A percentile compares a stretch with the other conserved stretches of the same genome.
phyloP scores from a whole-genome alignment of 225 moss, liverwort and hornwort genomes.

The Asterella californica region DNA sequence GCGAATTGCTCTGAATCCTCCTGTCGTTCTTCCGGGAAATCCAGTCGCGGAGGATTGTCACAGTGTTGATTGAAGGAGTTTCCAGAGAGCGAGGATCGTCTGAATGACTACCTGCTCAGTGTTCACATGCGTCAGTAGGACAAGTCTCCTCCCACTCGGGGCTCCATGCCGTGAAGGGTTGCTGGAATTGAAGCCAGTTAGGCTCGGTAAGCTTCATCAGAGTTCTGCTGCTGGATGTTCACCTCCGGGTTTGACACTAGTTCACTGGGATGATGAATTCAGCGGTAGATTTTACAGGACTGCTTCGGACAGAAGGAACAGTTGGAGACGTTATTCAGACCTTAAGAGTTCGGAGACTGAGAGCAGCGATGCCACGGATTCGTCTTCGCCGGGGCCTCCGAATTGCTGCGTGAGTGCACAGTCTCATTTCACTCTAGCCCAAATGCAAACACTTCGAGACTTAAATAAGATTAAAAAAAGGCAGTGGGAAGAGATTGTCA shows the following conservation, averaged over 20 bases:
- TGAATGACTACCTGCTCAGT: constrained; percentile 6
- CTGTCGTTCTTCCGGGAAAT: neutral
- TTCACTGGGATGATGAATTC: constrained; percentile 1
- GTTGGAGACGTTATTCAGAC: constrained; percentile 32
- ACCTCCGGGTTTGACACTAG: neutral
- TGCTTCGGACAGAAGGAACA: neutral
- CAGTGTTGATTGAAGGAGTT: too few species aligned
- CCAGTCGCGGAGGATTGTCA: too few species aligned
- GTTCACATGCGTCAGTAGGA: neutral
- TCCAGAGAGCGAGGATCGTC: neutral
- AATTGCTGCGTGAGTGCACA: constrained; percentile 48
- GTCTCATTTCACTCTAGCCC: too few species aligned
- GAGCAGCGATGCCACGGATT: constrained; percentile 3
- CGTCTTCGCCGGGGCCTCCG: constrained; percentile 7
- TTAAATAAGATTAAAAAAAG: neutral
- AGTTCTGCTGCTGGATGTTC: neutral
- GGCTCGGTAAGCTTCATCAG: neutral
- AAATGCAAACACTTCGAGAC: too few species aligned
- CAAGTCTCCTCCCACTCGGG: neutral
- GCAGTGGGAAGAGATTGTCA: neutral
- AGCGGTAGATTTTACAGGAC: neutral
- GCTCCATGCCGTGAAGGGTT: neutral
- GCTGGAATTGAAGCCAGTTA: neutral
- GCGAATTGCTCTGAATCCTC: too few species aligned
- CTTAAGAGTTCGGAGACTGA: constrained; percentile 23